Percentiles rank a stretch among this genome's conserved stretches.
Conservation (phyloP, 192 early-diverging fungal genomes). For the Coemansia sp. region DNA sequence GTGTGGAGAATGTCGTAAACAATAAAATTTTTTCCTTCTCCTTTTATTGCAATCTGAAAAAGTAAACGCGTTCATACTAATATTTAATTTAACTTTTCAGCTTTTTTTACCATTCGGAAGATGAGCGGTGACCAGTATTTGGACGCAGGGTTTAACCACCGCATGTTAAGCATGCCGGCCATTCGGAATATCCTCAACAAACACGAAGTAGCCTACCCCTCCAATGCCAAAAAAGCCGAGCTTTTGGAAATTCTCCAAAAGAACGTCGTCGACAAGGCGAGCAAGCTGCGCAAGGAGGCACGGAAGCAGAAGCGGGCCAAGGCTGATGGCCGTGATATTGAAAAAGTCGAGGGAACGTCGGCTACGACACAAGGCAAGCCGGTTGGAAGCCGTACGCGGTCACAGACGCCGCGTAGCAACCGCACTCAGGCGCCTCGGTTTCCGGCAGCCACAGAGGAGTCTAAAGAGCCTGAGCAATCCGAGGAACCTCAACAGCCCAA, state of each 20-base stretch:
- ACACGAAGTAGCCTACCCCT: conserved; percentile 39
- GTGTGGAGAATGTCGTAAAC: conserved; percentile 2
- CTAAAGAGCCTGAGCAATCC: too few relatives aligned
- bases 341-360: conserved; percentile 19
- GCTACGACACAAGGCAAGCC: background rate
- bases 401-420: conserved; percentile 16
- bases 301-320: conserved; percentile 18
- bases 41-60: too few relatives aligned
- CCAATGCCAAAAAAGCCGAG: conserved; percentile 46
- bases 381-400: conserved; percentile 15
- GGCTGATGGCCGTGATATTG: conserved; percentile 38
- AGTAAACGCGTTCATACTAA: conserved; percentile 3
- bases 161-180: conserved; percentile 32
- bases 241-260: conserved; percentile 24
- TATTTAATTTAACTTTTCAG: conserved; percentile 12
- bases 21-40: background rate
- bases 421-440: conserved; percentile 1
- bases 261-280: conserved; percentile 18
- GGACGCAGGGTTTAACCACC: conserved; percentile 45
- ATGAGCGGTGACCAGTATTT: conserved; percentile 37
- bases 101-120: background rate
- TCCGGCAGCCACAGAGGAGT: background rate
- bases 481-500: background rate
- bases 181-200: conserved; percentile 41
- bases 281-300: conserved; percentile 43